Evolutionary conservation across 2,329 filamentous ascomycete genomes (phyloP).

Genomic region (Trichoderma brevicompactum): DNA sequence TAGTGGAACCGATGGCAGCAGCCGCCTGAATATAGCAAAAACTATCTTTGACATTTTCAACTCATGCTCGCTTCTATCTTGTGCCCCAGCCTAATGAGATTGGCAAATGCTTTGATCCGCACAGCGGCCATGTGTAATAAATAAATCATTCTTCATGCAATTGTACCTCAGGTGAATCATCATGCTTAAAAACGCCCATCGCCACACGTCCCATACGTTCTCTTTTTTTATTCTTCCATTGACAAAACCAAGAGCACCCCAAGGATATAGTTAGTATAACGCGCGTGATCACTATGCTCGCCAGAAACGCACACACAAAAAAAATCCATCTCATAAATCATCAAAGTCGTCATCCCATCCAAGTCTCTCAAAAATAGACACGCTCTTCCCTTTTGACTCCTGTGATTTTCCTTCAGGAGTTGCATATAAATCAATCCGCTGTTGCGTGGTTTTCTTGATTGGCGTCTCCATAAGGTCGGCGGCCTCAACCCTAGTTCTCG

Average conservation of each 20-base stretch:
- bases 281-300: conserved; percentile 25
- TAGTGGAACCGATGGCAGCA: conserved; percentile 51
- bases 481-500: conserved; percentile 21
- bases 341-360: conserved; percentile 64
- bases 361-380: conserved; percentile 58
- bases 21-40: conserved; percentile 27
- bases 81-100: conserved; percentile 6
- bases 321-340: conserved; percentile 42
- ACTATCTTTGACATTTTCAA: background rate
- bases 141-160: background rate
- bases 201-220: background rate
- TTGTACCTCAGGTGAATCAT: background rate
- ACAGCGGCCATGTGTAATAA: background rate
- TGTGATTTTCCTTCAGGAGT: conserved; percentile 31
- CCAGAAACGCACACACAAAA: conserved; percentile 14
- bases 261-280: conserved; percentile 23
- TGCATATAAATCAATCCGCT: conserved; percentile 29
- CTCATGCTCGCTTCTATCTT: background rate
- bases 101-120: background rate
- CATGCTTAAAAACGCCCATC: conserved; percentile 3
- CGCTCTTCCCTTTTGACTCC: conserved; percentile 36
- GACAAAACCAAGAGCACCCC: conserved; percentile 4
- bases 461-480: conserved; percentile 47
- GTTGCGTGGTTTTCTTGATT: conserved; percentile 41
- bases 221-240: background rate